phyloP scores from a whole-genome alignment of 2,329 filamentous ascomycete genomes.

The Balansia obtecta region DNA sequence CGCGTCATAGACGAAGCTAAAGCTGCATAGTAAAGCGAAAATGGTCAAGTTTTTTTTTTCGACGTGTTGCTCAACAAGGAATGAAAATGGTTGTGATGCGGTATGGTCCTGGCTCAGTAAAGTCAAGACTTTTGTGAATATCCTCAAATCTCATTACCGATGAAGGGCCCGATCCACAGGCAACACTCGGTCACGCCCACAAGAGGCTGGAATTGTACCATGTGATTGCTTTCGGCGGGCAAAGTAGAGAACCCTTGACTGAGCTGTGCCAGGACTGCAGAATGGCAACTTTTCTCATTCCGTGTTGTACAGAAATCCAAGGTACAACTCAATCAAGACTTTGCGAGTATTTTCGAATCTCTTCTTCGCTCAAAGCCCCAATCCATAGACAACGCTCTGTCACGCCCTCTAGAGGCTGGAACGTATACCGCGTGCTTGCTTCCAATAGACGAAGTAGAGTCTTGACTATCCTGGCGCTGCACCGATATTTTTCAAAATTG shows the following conservation, averaged over 20 bases:
- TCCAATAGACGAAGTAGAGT: conserved; percentile 68
- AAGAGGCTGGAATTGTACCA: conserved; percentile 59
- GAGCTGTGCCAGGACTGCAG: no score
- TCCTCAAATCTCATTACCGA: conserved; percentile 57
- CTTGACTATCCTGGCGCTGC: conserved; percentile 66
- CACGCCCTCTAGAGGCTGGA: conserved; percentile 63
- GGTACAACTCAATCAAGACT: conserved; percentile 26
- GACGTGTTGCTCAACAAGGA: no score
- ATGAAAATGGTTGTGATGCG: no score
- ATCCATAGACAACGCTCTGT: conserved; percentile 80
- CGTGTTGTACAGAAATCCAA: not conserved
- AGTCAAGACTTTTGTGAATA: conserved; percentile 27
- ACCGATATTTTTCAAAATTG: conserved; percentile 74
- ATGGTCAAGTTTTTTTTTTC: no score
- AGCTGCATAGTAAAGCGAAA: no score
- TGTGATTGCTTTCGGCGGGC: conserved; percentile 67
- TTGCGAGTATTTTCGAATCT: conserved; percentile 48
- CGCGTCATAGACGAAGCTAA: not conserved
- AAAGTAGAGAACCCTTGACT: conserved; percentile 59
- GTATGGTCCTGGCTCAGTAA: no score
- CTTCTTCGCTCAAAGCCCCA: conserved; percentile 61
- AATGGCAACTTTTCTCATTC: no score
- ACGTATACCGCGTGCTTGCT: conserved; percentile 61
- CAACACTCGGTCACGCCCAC: conserved; percentile 69
- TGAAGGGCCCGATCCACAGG: conserved; percentile 71